Conservation (phyloP, 177 flowering plant species). For the Tripterygium wilfordii region DNA sequence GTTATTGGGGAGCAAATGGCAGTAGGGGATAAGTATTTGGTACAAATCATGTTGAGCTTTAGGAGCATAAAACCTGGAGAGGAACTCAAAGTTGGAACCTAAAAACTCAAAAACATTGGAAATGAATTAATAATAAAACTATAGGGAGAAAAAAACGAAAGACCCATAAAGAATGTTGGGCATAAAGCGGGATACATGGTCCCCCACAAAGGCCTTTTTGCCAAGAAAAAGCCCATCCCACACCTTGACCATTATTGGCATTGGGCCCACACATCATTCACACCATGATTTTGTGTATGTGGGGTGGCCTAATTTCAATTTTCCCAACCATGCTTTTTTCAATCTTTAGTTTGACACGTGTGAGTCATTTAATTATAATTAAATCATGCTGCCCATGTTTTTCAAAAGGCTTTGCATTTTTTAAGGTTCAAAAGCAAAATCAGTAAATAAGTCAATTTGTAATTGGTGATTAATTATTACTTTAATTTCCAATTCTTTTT, state of each 20-base stretch:
- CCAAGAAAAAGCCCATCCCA: slow-evolving; percentile 5
- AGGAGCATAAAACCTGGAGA: slow-evolving; percentile 41
- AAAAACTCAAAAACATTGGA: not conserved
- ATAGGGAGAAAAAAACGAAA: slow-evolving; percentile 3
- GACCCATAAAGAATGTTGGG: too few relatives aligned
- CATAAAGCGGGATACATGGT: slow-evolving; percentile 17
- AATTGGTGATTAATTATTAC: too few relatives aligned
- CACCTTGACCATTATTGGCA: not conserved
- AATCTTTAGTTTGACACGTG: not conserved
- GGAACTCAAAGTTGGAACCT: slow-evolving; percentile 13
- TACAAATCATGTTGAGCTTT: slow-evolving; percentile 20
- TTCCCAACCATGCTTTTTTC: slow-evolving; percentile 10
- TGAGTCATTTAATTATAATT: slow-evolving; percentile 6
- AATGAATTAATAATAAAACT: not conserved
- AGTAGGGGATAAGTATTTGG: slow-evolving; percentile 5
- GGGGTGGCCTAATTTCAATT: slow-evolving; percentile 24
- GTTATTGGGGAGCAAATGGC: not conserved
- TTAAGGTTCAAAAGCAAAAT: too few relatives aligned
- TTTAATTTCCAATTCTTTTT: too few relatives aligned
- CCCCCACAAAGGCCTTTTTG: slow-evolving; percentile 19
- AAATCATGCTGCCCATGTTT: too few relatives aligned
- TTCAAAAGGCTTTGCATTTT: too few relatives aligned
- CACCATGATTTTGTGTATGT: slow-evolving; percentile 28
- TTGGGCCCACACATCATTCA: slow-evolving; percentile 10
- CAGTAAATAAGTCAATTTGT: too few relatives aligned